These are phyloP conservation scores for Silene vulgaris DNA, from an alignment of 179 eudicot genomes.

Conservation along the genomic window DNA sequence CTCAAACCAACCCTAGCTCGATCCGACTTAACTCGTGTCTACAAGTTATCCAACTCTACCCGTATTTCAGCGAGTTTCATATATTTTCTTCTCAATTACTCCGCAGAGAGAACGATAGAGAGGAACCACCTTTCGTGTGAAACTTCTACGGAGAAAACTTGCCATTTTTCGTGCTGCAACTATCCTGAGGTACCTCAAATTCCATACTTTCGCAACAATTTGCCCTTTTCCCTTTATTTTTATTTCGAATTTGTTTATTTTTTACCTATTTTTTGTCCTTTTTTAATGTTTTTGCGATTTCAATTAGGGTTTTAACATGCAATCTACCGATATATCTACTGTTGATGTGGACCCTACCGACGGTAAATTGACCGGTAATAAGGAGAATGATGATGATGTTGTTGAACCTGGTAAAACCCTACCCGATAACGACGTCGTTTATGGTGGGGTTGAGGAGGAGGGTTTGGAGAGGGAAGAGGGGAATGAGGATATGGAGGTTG, in stretches of 20 bases:
- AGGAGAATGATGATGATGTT: neutral
- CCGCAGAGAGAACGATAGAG: too few relatives aligned
- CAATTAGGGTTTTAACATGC: constrained; percentile 14
- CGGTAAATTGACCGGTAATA: neutral
- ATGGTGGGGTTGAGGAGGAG: neutral
- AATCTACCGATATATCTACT: neutral
- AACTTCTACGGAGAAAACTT: too few relatives aligned
- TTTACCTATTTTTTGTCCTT: neutral
- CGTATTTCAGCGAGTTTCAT: too few relatives aligned
- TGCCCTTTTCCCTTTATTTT: neutral
- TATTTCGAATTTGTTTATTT: neutral
- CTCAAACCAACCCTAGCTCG: too few relatives aligned
- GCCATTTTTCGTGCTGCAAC: neutral
- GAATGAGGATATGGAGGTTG: constrained; percentile 14
- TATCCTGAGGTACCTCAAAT: neutral
- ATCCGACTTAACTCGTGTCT: too few relatives aligned
- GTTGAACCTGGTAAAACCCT: neutral
- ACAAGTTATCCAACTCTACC: too few relatives aligned
- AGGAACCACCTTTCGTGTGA: too few relatives aligned
- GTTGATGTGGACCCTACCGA: neutral
- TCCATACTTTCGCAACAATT: neutral
- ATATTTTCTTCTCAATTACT: too few relatives aligned
- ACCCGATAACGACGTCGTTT: constrained; percentile 2
- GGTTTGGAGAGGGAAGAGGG: constrained; percentile 11
- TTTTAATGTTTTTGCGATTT: neutral